Evolutionary conservation across 495 filamentous ascomycete species (phyloP), one percentile per base, ranked within the genome.

Genomic region (Penicillium argentinense): DNA sequence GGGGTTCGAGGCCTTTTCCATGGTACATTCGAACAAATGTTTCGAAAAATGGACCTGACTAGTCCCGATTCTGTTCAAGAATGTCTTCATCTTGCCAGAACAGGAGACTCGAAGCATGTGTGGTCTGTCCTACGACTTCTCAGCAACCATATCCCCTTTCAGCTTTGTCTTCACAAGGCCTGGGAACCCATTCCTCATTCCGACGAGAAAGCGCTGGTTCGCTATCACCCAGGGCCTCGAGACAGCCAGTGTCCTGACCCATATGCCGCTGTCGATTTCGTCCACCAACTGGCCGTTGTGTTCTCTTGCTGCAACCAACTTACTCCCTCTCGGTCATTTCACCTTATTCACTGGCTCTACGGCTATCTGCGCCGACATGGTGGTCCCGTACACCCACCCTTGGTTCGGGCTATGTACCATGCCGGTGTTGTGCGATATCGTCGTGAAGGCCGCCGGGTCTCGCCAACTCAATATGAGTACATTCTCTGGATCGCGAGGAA

Each of bases 371-470:
- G 60, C 9, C 53, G 47, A 28, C 66, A 74, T 39, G 47, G 59
- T 29, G 70, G 62, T 6, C 73, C 72, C 22, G 57, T 75, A n/a
- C 51, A 63, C 29, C 66, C 69, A 2, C 47, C 50, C 12, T 39
- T 77, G 19, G 67, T 63, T 8, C 71, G 72, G 17, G 69, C 74
- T 3, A 53, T 76, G 63, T 73, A 72, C 42, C 71, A 75, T 59
- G 71, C 72, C 33, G 74, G 71, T 19, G 56, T 77, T 14, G 66
- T 67, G 12, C 56, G 74, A 8, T 70, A 57, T 43, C 65, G 68
- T 26, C 53, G 62, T 16, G 59, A 60, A 17, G 67, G 64, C 7
- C 46, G 36, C 2, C 50, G 49, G 9, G 52, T 76, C 3, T 44
- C 64, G 4, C 28, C 36, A 5, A 45, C 43, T 34, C 66, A 60